Conservation (phyloP, 2,329 filamentous ascomycete genomes). For the Westerdykella sp. region DNA sequence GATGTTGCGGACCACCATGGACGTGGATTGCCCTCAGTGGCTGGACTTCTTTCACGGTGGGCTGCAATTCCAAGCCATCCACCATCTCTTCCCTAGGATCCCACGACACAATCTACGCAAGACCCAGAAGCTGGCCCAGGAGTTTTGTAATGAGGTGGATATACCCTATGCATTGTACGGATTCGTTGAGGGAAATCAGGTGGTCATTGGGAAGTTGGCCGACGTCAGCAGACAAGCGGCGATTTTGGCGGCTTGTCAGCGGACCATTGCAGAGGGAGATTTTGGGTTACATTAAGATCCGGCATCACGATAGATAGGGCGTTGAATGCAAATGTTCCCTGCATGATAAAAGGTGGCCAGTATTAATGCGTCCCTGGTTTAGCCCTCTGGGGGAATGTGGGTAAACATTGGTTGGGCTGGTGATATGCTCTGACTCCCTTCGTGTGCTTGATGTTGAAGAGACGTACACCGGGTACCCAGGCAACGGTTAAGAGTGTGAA, state of each 20-base stretch:
- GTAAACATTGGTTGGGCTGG: no score
- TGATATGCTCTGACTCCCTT: no score
- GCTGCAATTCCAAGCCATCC: conserved; percentile 65
- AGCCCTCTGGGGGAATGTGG: no score
- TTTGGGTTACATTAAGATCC: conserved; percentile 20
- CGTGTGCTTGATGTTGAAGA: no score
- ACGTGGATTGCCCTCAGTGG: conserved; percentile 66
- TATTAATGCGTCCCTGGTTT: no score
- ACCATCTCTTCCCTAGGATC: conserved; percentile 63
- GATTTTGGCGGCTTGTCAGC: conserved; percentile 53
- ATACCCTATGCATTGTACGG: conserved; percentile 58
- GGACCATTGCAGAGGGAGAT: conserved; percentile 34
- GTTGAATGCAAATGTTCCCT: no score
- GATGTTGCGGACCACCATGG: conserved; percentile 67
- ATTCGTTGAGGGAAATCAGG: conserved; percentile 58
- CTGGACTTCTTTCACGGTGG: conserved; percentile 67
- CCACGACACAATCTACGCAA: conserved; percentile 62
- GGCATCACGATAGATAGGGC: background rate
- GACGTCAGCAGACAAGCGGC: conserved; percentile 58
- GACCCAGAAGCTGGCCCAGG: conserved; percentile 54
- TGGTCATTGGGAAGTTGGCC: conserved; percentile 49
- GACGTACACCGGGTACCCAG: no score
- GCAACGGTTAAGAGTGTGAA: no score
- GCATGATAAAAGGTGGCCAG: no score
- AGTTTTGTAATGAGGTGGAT: conserved; percentile 59